Evolutionary conservation across 768 basidiomycete genomes (phyloP), one percentile per base, ranked within the genome.

Genomic region (Macrolepiota albuminosa): DNA sequence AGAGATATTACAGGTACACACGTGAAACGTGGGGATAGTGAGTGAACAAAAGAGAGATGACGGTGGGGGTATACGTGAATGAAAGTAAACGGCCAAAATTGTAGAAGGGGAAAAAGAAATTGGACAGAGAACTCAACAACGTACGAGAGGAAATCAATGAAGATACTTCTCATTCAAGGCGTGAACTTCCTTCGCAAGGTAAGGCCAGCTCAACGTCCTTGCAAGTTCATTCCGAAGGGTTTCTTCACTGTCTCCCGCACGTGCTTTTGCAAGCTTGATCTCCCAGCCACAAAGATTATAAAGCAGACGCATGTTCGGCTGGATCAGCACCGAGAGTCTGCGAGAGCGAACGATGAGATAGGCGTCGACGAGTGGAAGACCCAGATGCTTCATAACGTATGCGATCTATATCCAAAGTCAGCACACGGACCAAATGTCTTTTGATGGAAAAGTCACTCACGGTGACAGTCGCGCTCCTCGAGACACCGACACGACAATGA

Each of bases 401-500:
- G 95, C 95, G 68, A 98, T 98, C 84, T 90, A 64, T 33, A n/a
- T 29, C 2, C 29, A 10, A 43, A 51, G 29, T 11, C 43, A 33
- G 29, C 53, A 49, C 13, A 31, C 59, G 51, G 37, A 7, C 61
- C 46, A 11, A 49, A 42, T 29, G 56, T 9, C 40, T 13, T 40
- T 16, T 9, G 26, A 21, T 21, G 21, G 21, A 42, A 49, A 26
- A 52, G 48, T 24, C 26, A 83, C 86, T 71, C 67, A 88, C 87
- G 62, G 91, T 91, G 61, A 98, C 94, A 36, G 93, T 96, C 33
- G 96, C 95, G 68, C 90, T 93, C 61, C 96, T 78, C 47, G 89
- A 92, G 46, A 98, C 96, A n/a, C 96, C 96, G n/a, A 98, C 96
- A n/a, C 95, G 83, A 72, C 96, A 98, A 73, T 98, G 96, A 8